Evolutionary conservation across 352 stramenopile genomes (phyloP).

Genomic region (Phytophthora cryptogea): DNA sequence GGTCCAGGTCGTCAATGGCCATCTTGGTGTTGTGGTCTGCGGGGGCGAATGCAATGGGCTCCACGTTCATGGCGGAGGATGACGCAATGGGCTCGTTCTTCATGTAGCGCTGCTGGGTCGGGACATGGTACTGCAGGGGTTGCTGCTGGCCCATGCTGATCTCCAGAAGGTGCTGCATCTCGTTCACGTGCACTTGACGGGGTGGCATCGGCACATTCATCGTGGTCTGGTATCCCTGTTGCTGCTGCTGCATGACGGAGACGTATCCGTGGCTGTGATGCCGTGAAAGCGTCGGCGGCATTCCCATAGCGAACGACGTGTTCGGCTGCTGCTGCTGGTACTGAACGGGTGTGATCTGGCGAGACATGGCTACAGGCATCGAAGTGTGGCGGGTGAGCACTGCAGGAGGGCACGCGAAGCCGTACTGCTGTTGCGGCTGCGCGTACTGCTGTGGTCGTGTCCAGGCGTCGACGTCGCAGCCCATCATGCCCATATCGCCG

Average conservation of each 20-base stretch:
- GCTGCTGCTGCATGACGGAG: constrained; percentile 49
- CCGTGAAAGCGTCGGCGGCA: constrained; percentile 51
- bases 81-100: constrained; percentile 36
- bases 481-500: constrained; percentile 70
- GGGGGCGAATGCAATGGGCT: constrained; percentile 67
- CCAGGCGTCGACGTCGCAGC: constrained; percentile 63
- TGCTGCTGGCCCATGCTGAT: constrained; percentile 71
- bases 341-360: constrained; percentile 28
- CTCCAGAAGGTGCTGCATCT: constrained; percentile 62
- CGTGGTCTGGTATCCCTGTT: constrained; percentile 32
- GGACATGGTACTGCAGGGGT: constrained; percentile 31
- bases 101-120: constrained; percentile 22
- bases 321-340: constrained; percentile 32
- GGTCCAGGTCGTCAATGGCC: constrained; percentile 60
- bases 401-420: constrained; percentile 50
- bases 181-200: constrained; percentile 46
- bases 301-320: constrained; percentile 34
- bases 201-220: constrained; percentile 44
- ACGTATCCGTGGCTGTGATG: constrained; percentile 75
- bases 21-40: constrained; percentile 39
- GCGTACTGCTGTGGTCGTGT: constrained; percentile 44
- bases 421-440: constrained; percentile 33
- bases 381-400: constrained; percentile 74
- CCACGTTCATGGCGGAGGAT: constrained; percentile 46
- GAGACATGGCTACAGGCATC: constrained; percentile 61